These are phyloP conservation scores for Trematosphaeria pertusa DNA, from an alignment of 2,329 filamentous ascomycete genomes.

Conservation along the genomic window DNA sequence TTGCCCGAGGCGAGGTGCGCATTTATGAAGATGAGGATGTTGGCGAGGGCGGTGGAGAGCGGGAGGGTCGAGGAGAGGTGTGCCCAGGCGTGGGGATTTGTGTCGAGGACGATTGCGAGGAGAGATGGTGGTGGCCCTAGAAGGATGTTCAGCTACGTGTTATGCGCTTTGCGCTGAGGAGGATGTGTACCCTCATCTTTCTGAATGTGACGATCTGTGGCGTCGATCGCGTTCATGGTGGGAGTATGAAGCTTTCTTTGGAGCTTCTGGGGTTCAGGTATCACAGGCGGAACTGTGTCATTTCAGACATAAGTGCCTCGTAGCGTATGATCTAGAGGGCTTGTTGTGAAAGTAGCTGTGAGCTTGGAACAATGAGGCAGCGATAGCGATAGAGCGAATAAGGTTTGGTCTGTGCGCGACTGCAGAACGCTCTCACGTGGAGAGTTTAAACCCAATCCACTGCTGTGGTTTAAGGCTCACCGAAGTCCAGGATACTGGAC, in stretches of 20 bases:
- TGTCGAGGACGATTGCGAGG: slow-evolving; percentile 90
- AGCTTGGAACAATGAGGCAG: neutral
- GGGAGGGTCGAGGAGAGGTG: slow-evolving; percentile 76
- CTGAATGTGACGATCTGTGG: slow-evolving; percentile 55
- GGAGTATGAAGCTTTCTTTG: neutral
- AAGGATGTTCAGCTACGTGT: slow-evolving; percentile 15
- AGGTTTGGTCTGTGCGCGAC: slow-evolving; percentile 7
- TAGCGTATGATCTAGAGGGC: neutral
- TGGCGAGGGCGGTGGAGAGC: slow-evolving; percentile 82
- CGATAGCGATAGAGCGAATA: neutral
- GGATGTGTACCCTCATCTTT: slow-evolving; percentile 40
- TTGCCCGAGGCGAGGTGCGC: slow-evolving; percentile 94
- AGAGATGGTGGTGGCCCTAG: slow-evolving; percentile 75
- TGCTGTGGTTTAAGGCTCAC: too few species aligned
- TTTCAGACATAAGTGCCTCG: neutral
- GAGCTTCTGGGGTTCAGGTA: neutral
- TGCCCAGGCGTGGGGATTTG: slow-evolving; percentile 94
- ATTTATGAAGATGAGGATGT: slow-evolving; percentile 95
- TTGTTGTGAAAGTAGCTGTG: neutral
- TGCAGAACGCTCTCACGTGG: slow-evolving; percentile 12
- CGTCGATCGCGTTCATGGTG: slow-evolving; percentile 71
- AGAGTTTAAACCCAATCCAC: too few species aligned
- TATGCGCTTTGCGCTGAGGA: neutral
- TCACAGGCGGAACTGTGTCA: neutral
- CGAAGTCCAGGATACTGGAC: too few species aligned